Evolutionary conservation across 768 basidiomycete species (phyloP).

Genomic region (Lactarius indigo): DNA sequence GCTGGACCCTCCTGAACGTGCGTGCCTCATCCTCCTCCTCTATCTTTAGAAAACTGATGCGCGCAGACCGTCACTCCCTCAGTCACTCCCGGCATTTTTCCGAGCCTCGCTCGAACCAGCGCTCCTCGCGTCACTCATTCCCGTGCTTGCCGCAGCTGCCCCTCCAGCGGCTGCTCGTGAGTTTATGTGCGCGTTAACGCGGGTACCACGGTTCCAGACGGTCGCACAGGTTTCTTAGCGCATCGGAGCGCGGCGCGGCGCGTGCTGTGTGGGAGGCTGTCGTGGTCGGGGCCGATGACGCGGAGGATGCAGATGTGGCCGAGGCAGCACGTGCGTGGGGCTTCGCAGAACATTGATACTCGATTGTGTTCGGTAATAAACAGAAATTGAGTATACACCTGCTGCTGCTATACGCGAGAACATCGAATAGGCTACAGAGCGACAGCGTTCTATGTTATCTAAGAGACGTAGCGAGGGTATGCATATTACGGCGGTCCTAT

Average conservation of each 20-base stretch:
- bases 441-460: neutral
- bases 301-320: neutral
- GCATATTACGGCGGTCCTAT: neutral
- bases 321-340: slow-evolving; percentile 14
- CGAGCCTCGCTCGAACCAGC: slow-evolving; percentile 66
- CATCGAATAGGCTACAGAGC: neutral
- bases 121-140: slow-evolving; percentile 55
- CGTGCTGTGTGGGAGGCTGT: slow-evolving; percentile 35
- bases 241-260: slow-evolving; percentile 48
- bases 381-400: neutral
- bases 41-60: neutral
- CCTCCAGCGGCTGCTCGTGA: slow-evolving; percentile 34
- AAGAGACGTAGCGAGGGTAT: slow-evolving; percentile 1
- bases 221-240: slow-evolving; percentile 61
- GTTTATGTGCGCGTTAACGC: slow-evolving; percentile 52
- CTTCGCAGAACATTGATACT: neutral
- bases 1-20: slow-evolving; percentile 60
- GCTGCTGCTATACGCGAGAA: neutral
- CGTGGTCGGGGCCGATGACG: neutral
- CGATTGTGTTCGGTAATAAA: neutral
- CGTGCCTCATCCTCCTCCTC: slow-evolving; percentile 28
- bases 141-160: slow-evolving; percentile 40
- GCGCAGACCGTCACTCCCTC: slow-evolving; percentile 52
- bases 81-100: slow-evolving; percentile 58
- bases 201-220: slow-evolving; percentile 60